phyloP scores from a whole-genome alignment of 1,139 yeast genomes.

The Blastobotrys ciferrii region DNA sequence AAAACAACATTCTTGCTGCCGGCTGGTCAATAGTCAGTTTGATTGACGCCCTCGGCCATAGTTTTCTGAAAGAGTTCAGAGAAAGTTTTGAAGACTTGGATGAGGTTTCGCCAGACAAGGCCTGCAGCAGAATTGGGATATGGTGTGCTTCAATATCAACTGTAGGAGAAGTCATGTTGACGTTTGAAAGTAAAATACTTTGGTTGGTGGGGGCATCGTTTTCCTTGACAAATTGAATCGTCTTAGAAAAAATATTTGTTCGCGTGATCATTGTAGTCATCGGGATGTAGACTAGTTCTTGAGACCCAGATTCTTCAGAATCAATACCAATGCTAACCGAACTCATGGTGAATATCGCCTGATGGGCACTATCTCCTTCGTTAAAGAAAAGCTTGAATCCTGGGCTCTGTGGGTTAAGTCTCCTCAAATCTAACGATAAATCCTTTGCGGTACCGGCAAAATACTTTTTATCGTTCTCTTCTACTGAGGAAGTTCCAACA shows the following conservation, averaged over 20 bases:
- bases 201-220: slow-evolving; percentile 29
- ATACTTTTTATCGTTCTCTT: slow-evolving; percentile 6
- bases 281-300: slow-evolving; percentile 41
- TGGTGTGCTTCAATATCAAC: slow-evolving; percentile 38
- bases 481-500: slow-evolving; percentile 20
- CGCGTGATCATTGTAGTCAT: slow-evolving; percentile 38
- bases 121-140: slow-evolving; percentile 31
- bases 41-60: slow-evolving; percentile 37
- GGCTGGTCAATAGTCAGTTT: slow-evolving; percentile 41
- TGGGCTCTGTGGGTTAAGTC: slow-evolving; percentile 40
- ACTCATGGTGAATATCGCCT: slow-evolving; percentile 39
- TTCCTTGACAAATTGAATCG: slow-evolving; percentile 34
- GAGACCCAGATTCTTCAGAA: slow-evolving; percentile 14
- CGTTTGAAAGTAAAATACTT: slow-evolving; percentile 34
- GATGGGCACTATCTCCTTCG: slow-evolving; percentile 40
- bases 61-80: slow-evolving; percentile 26
- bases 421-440: slow-evolving; percentile 38
- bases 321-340: slow-evolving; percentile 38
- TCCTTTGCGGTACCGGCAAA: slow-evolving; percentile 38
- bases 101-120: slow-evolving; percentile 16
- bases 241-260: slow-evolving; percentile 39
- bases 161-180: slow-evolving; percentile 40
- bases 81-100: slow-evolving; percentile 8
- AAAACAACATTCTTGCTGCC: slow-evolving; percentile 36
- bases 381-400: slow-evolving; percentile 41